Evolutionary conservation across 306 rosid genomes (phyloP), one percentile per base, ranked within the genome.

Genomic region (Hylodesmum podocarpum): DNA sequence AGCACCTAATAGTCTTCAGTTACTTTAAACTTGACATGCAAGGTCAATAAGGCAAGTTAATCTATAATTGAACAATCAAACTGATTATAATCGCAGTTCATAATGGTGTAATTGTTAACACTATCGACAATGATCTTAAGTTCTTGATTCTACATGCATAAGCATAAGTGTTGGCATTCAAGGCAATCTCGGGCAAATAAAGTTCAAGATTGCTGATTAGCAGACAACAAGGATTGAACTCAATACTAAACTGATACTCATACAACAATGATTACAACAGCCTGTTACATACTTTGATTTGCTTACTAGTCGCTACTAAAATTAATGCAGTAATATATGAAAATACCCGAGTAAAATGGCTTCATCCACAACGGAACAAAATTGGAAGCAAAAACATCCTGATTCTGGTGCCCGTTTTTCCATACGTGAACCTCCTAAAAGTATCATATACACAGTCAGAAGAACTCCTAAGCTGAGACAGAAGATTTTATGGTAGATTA

Each of bases 311-410:
- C 37, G 57, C 36, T 13, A 58, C 34, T 67, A 49, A 37, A 69
- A 39, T 55, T 70, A 34, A 21, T 54, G 37, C 65, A 73, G 25
- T 66, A 57, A 14, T 49, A 50, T 47, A 46, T 49, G 14, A 40
- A 58, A 54, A 37, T 51, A 92, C 97, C 95, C 69, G 94, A 88
- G 86, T 84, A 68, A 76, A 95, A 88, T 21, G 97, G 89, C 83
- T 90, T 79, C 49, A 92, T 72, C 99, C 99, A 95, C 77, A 95
- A 64, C 34, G 97, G 99, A 62, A 92, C 75, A 78, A 95, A 95
- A 76, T 95, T 95, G 65, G 97, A 95, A 67, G 97, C 99, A 79
- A 81, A 90, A 36, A 76, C 75, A 65, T 87, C 84, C 74, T 84
- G 58, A 73, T 95, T 95, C 88, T 84, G 97, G 68, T 83, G 85